Evolutionary conservation across 2,329 filamentous ascomycete genomes (phyloP), one percentile per base, ranked within the genome.

Genomic region (Hymenoscyphus linearis): DNA sequence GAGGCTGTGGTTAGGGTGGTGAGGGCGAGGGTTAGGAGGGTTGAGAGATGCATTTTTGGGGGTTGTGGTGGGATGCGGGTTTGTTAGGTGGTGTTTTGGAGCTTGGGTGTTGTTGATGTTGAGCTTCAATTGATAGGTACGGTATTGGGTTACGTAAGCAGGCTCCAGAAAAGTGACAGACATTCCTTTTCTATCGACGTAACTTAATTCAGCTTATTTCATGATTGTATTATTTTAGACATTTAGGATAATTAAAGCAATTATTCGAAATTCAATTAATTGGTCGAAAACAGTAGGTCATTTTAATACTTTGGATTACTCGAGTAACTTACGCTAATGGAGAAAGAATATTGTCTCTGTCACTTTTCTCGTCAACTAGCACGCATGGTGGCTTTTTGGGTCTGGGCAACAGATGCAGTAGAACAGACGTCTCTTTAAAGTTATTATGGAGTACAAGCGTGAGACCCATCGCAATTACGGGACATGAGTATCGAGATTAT

Each of bases 1-100:
- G 67, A 65, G 69, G 73, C 66, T 53, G 72, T 67, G 53, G 74
- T 67, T 35, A 76, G 67, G 65, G 77, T 70, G 55, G 73, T 66
- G 58, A 76, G 70, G 58, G 77, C 64, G 63, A 77, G 68, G 65
- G 70, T 62, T 58, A 76, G 63, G 62, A 74, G 60, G 54, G 69
- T 36, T 57, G 74, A 65, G 68, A 75, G 65, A 55, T 69, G 75
- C 76, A 80, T 78, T 56, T 56, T 65, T 68, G 44, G n/a, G 18
- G 27, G 36, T 27, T 57, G 58, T 37, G 56, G 47, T 59, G 61
- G 35, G 37, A 10, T 52, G 57, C 16, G 44, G 25, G 35, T 40
- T 25, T 18, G 57, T 44, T 53, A 25, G 10, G 58, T 55, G 26
- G 35, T 34, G 58, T 31, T 31, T 22, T 57, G 52, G 53, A 44